These are phyloP conservation scores for Rhizopus delemar DNA, from an alignment of 371 early-diverging fungal species.

Conservation along the genomic window DNA sequence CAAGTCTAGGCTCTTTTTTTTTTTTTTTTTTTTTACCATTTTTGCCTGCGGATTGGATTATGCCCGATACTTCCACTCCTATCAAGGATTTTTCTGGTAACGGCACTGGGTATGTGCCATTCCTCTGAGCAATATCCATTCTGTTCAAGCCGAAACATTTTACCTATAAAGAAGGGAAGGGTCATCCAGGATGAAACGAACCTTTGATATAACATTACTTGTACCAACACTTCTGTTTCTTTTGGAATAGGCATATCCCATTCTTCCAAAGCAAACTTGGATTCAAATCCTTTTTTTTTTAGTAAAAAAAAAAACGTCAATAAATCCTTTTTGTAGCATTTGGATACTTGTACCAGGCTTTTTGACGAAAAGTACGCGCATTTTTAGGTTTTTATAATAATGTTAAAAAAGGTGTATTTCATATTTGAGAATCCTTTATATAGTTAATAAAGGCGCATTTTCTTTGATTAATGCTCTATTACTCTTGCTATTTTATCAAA, in stretches of 20 bases:
- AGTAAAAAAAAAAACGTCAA: too few species aligned
- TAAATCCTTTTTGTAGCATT: too few species aligned
- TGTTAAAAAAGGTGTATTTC: too few species aligned
- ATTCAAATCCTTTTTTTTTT: slow-evolving; percentile 47
- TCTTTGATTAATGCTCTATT: too few species aligned
- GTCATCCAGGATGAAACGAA: neutral
- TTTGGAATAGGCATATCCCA: slow-evolving; percentile 54
- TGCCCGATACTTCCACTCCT: slow-evolving; percentile 78
- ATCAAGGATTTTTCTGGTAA: slow-evolving; percentile 64
- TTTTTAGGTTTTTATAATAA: too few species aligned
- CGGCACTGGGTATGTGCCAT: slow-evolving; percentile 72
- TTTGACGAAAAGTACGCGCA: neutral
- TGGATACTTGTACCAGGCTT: neutral
- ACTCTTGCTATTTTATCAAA: too few species aligned
- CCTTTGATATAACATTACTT: slow-evolving; percentile 35
- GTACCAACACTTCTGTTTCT: slow-evolving; percentile 65
- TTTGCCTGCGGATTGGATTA: slow-evolving; percentile 55
- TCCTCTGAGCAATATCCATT: slow-evolving; percentile 77
- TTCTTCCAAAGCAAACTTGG: slow-evolving; percentile 57
- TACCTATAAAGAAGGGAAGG: slow-evolving; percentile 26
- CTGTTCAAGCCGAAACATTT: slow-evolving; percentile 71
- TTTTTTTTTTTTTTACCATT: slow-evolving; percentile 25
- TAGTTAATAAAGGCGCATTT: too few species aligned
- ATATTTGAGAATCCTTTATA: too few species aligned
- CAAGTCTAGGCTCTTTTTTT: neutral